phyloP scores from a whole-genome alignment of 305 asterid genomes.

The Solanum hybrid region DNA sequence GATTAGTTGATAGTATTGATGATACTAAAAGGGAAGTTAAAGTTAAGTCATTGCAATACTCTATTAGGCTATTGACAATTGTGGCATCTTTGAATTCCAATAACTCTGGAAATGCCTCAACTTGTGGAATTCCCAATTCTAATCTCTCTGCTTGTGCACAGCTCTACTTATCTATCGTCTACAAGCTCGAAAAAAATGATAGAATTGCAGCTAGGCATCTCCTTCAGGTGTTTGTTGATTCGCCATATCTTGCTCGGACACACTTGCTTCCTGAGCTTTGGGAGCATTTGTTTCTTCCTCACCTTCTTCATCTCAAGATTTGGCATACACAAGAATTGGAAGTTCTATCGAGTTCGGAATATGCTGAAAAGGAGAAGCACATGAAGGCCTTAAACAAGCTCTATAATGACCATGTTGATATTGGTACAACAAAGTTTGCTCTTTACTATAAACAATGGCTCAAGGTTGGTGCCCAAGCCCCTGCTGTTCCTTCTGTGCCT shows the following conservation, averaged over 20 bases:
- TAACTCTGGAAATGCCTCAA: slow-evolving; percentile 8
- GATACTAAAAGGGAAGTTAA: slow-evolving; percentile 26
- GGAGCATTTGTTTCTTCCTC: slow-evolving; percentile 82
- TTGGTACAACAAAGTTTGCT: slow-evolving; percentile 59
- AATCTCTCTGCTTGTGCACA: slow-evolving; percentile 53
- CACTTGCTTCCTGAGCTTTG: slow-evolving; percentile 67
- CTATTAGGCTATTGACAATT: slow-evolving; percentile 36
- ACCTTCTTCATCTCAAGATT: slow-evolving; percentile 75
- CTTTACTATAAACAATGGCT: slow-evolving; percentile 71
- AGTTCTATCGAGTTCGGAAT: slow-evolving; percentile 18
- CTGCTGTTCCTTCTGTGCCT: slow-evolving; percentile 55
- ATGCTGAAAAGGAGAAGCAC: slow-evolving; percentile 23
- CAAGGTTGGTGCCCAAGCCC: slow-evolving; percentile 54
- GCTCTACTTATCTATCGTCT: slow-evolving; percentile 53
- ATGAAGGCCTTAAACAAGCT: slow-evolving; percentile 35
- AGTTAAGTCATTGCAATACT: slow-evolving; percentile 34
- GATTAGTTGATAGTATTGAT: slow-evolving; percentile 25
- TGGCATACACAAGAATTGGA: slow-evolving; percentile 60
- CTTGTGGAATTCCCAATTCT: slow-evolving; percentile 23
- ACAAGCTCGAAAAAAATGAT: slow-evolving; percentile 46
- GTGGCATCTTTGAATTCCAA: slow-evolving; percentile 30
- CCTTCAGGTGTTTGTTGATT: slow-evolving; percentile 47
- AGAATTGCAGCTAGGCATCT: slow-evolving; percentile 52
- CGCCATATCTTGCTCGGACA: slow-evolving; percentile 55
- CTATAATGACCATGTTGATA: slow-evolving; percentile 49